Conservation (phyloP, 176 grass and related monocot genomes). For the Triticum monococcum region DNA sequence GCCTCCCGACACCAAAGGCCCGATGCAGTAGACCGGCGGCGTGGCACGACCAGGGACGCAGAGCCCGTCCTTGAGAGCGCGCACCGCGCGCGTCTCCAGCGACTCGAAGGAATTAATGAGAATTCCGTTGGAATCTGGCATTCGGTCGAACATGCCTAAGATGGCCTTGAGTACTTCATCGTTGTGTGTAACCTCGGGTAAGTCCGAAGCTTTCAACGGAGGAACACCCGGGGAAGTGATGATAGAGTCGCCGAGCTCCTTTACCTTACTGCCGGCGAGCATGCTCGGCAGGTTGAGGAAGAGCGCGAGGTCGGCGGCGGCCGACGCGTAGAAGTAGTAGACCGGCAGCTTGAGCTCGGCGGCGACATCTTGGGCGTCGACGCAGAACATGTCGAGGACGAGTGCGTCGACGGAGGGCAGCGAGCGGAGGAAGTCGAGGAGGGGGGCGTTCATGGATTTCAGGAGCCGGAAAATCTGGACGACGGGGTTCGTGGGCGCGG, state of each 20-base stretch:
- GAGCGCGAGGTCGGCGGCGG: constrained; percentile 27
- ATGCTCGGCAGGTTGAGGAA: constrained; percentile 30
- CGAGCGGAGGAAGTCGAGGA: constrained; percentile 53
- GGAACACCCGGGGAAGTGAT: constrained; percentile 4
- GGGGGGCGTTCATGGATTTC: constrained; percentile 5
- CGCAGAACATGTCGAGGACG: constrained; percentile 62
- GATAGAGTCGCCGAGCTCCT: constrained; percentile 8
- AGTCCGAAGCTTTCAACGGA: constrained; percentile 23
- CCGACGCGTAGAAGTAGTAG: constrained; percentile 39
- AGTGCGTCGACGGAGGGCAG: constrained; percentile 33
- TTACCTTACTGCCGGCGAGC: neutral
- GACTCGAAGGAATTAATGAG: constrained; percentile 56
- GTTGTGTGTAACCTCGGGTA: neutral
- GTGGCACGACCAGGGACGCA: constrained; percentile 37
- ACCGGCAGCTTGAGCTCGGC: constrained; percentile 34
- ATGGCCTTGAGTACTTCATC: neutral
- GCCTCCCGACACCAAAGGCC: constrained; percentile 35
- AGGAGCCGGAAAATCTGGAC: constrained; percentile 13
- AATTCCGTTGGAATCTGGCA: constrained; percentile 20
- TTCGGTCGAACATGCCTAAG: neutral
- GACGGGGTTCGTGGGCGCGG: neutral
- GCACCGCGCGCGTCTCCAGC: constrained; percentile 45
- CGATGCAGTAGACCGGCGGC: constrained; percentile 45
- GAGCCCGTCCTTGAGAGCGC: constrained; percentile 28
- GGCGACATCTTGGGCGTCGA: constrained; percentile 25